A percentile compares a stretch with the other conserved stretches of the same genome.
Evolutionary conservation across 306 rosid species (phyloP).

Genomic region (Arachis stenosperma): DNA sequence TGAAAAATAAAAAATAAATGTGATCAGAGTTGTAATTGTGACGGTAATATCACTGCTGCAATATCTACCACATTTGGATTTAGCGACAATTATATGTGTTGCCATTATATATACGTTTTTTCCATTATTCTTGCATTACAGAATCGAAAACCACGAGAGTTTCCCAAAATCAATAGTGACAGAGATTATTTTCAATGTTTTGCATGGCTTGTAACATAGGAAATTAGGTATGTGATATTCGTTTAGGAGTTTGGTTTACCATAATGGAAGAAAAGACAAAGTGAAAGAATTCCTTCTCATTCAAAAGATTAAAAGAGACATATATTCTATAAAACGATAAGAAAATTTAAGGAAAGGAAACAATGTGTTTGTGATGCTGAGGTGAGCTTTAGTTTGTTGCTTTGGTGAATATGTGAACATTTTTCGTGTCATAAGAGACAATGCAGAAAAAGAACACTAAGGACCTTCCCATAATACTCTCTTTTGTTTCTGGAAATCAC

Average conservation of each 20-base stretch:
- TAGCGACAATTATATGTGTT: too few species aligned
- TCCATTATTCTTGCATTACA: too few species aligned
- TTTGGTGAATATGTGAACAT: slow-evolving; percentile 41
- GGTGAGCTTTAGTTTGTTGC: slow-evolving; percentile 25
- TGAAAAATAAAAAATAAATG: too few species aligned
- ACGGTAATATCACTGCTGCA: too few species aligned
- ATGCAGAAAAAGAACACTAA: slow-evolving; percentile 40
- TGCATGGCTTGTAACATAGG: neutral
- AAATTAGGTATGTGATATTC: neutral
- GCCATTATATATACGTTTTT: too few species aligned
- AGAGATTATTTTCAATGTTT: neutral
- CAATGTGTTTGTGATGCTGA: neutral
- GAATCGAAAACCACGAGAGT: too few species aligned
- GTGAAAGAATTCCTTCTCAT: slow-evolving; percentile 20
- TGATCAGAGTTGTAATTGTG: too few species aligned
- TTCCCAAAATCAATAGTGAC: neutral
- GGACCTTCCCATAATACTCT: slow-evolving; percentile 39
- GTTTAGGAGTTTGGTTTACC: slow-evolving; percentile 10
- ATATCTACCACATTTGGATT: too few species aligned
- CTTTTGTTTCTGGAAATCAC: slow-evolving; percentile 49
- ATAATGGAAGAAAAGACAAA: slow-evolving; percentile 36
- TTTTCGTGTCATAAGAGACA: slow-evolving; percentile 40
- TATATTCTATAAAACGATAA: neutral
- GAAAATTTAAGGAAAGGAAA: slow-evolving; percentile 40
- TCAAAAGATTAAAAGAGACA: slow-evolving; percentile 5